Evolutionary conservation across 2,329 filamentous ascomycete genomes (phyloP), one percentile per base, ranked within the genome.

Genomic region (Fusarium tuaranense): DNA sequence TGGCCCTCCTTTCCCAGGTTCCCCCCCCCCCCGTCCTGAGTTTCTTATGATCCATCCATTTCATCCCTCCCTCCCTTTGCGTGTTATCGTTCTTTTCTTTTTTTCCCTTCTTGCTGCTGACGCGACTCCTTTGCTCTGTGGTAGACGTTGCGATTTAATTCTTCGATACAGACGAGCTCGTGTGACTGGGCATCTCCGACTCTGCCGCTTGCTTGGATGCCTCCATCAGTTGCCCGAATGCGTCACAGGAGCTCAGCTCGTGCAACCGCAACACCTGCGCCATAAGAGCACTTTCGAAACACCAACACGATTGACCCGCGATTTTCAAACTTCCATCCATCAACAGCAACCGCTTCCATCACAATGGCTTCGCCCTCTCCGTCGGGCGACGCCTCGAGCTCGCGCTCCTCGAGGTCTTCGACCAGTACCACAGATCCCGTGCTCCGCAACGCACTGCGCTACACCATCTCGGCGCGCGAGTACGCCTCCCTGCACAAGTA

Each of bases 401-500:
- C 70, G 68, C 76, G 74, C 44, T 69, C 76, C 36, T 70, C 69
- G 27, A 68, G 75, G 65, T 62, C 73, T n/a, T 74, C 76, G 14
- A 68, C 63, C 25, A 58, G 76, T 34, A 66, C 69, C 10, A 69
- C 71, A 69, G 93, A 96, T 76, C 93, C 94, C 7, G 88, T 97
- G 72, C 88, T 97, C 67, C 94, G 94, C 83, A 97, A 97, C 82
- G 92, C 94, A 51, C 88, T 98, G 69, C 92, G 95, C 76, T 95
- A 98, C 84, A 97, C 94, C 68, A 95, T 95, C 80, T 93, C 91
- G 8, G 92, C 94, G 48, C 91, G 92, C 82, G 95, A 98, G 82
- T 98, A 98, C 83, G 92, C 94, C 76, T 86, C 92, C 1, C 89
- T 98, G 20, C 95, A 98, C 83, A 92, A 93, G 79, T 95, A 95